Evolutionary conservation across 2,329 filamentous ascomycete genomes (phyloP).

Genomic region (Penicillium digitatum): DNA sequence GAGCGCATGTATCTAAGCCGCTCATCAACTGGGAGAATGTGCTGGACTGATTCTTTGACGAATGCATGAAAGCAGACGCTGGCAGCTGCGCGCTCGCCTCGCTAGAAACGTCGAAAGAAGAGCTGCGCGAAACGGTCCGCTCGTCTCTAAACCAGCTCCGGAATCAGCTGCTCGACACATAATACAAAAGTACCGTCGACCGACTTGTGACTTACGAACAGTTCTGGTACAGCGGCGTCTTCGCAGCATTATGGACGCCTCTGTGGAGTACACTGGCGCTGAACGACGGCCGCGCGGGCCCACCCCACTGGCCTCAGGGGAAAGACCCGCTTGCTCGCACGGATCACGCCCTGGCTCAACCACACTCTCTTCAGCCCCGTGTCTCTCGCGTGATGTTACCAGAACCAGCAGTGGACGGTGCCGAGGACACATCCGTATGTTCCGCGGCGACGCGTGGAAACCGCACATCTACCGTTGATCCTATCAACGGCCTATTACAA

Average conservation of each 20-base stretch:
- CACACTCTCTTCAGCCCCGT: neutral
- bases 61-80: conserved; percentile 1
- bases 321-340: neutral
- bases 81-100: neutral
- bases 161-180: conserved; percentile 18
- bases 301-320: conserved; percentile 1
- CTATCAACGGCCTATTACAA: conserved; percentile 24
- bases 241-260: neutral
- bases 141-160: conserved; percentile 4
- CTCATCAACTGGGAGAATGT: conserved; percentile 18
- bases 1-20: too few species aligned
- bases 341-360: conserved; percentile 7
- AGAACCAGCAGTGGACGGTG: conserved; percentile 10
- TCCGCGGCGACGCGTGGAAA: conserved; percentile 14
- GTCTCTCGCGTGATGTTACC: neutral
- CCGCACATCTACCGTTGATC: conserved; percentile 21
- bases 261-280: too few species aligned
- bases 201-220: conserved; percentile 15
- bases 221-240: conserved; percentile 23
- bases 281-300: conserved; percentile 7
- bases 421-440: conserved; percentile 14
- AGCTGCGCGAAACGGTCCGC: neutral
- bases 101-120: conserved; percentile 2
- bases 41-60: conserved; percentile 12
- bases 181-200: conserved; percentile 18